phyloP scores from a whole-genome alignment of 768 basidiomycete species.

The Boletales sp. region DNA sequence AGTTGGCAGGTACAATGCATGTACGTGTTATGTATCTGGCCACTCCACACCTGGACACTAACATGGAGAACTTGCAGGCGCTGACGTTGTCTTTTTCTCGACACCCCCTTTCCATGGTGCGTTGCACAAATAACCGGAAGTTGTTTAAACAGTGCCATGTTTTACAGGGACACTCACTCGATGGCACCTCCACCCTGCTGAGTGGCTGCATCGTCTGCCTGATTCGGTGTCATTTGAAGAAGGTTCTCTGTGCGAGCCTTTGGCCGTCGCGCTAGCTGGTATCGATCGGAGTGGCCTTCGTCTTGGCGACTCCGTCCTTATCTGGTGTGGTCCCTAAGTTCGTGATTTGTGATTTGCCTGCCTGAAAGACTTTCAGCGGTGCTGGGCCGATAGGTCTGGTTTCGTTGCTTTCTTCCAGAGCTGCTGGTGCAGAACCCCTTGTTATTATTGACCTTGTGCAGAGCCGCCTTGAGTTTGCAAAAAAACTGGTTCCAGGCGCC shows the following conservation, averaged over 20 bases:
- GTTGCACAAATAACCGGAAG: neutral
- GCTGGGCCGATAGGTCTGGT: slow-evolving; percentile 67
- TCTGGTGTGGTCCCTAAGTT: slow-evolving; percentile 42
- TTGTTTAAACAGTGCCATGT: neutral
- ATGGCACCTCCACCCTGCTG: slow-evolving; percentile 65
- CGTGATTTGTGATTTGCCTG: neutral
- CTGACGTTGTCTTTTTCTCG: slow-evolving; percentile 61
- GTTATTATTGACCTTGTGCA: slow-evolving; percentile 68
- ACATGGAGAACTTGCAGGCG: slow-evolving; percentile 20
- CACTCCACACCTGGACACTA: neutral
- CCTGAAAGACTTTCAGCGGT: slow-evolving; percentile 40
- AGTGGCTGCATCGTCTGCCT: slow-evolving; percentile 65
- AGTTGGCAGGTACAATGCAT: slow-evolving; percentile 63
- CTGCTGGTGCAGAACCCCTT: slow-evolving; percentile 68
- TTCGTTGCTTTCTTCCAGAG: slow-evolving; percentile 58
- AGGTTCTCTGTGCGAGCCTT: slow-evolving; percentile 63
- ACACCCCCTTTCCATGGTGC: slow-evolving; percentile 66
- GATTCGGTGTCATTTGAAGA: slow-evolving; percentile 62
- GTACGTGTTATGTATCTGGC: slow-evolving; percentile 23
- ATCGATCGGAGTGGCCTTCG: slow-evolving; percentile 62
- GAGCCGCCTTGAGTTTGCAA: slow-evolving; percentile 64
- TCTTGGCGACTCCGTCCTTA: slow-evolving; percentile 59
- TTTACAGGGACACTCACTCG: slow-evolving; percentile 55
- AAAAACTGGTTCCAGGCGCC: slow-evolving; percentile 55
- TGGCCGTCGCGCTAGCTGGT: slow-evolving; percentile 65